A percentile compares a stretch with the other conserved stretches of the same genome.
Conservation (phyloP, 2,329 filamentous ascomycete species). For the Fusarium tricinctum region DNA sequence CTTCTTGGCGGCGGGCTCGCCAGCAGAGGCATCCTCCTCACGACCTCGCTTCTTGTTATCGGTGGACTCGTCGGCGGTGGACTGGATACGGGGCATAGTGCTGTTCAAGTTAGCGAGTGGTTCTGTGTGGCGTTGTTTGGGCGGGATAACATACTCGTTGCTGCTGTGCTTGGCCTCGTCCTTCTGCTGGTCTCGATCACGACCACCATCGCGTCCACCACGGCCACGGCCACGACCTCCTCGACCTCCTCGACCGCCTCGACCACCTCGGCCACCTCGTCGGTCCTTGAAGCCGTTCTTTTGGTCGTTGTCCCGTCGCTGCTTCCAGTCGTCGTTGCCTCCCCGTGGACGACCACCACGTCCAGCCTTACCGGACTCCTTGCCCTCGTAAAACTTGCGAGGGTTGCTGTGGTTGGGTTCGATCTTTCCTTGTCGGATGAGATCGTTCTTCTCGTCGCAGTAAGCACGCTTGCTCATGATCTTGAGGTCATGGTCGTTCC, state of each 20-base stretch:
- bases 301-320: constrained; percentile 72
- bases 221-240: constrained; percentile 60
- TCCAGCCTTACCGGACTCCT: constrained; percentile 55
- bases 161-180: constrained; percentile 47
- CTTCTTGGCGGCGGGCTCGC: constrained; percentile 72
- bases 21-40: constrained; percentile 63
- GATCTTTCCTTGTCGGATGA: constrained; percentile 79
- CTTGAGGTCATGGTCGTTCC: constrained; percentile 82
- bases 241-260: constrained; percentile 61
- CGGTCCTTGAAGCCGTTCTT: constrained; percentile 69
- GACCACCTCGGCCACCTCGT: constrained; percentile 60
- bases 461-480: constrained; percentile 93
- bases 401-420: constrained; percentile 65
- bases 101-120: constrained; percentile 39
- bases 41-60: constrained; percentile 67
- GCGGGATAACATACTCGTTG: constrained; percentile 46
- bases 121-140: not conserved
- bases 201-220: constrained; percentile 58
- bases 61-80: constrained; percentile 57
- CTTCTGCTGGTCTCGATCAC: constrained; percentile 54
- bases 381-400: constrained; percentile 66
- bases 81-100: constrained; percentile 59
- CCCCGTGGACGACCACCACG: constrained; percentile 58
- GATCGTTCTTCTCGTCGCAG: constrained; percentile 79
- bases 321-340: constrained; percentile 72